Base-by-base conservation (phyloP, 208 protist genomes). In the Crithidia bombi region DNA sequence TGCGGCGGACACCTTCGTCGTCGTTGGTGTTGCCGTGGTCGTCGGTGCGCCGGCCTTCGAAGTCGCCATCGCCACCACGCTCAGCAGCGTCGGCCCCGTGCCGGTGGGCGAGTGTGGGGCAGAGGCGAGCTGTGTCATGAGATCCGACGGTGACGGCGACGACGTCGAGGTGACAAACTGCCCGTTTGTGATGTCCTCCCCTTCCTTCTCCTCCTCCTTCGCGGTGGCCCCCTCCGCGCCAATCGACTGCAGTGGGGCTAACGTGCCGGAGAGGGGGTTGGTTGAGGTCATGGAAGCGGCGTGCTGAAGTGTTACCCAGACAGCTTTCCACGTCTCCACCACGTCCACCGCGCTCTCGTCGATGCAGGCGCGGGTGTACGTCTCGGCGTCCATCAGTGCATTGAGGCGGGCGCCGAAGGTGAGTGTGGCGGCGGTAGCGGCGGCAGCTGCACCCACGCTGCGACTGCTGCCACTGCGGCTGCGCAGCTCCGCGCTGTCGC, bases 231-330 rank as follows among this genome's bases (percentile, higher is more conserved):
- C 26, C 14, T 47, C 63, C 30, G n/a, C 32, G 15, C 5, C 41
- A 10, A 19, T 23, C 17, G 26, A 30, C 19, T 35, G 23, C 44
- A 47, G 26, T 19, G 39, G 21, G 5, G 44, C n/a, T 26, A 26
- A 25, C 7, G 28, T 49, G n/a, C n/a, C 21, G n/a, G 32, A 58
- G 3, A 65, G 5, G 5, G 19, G 15, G 5, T n/a, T 39, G 39
- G 43, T 32, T 7, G 38, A 30, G 35, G 36, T 15, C 36, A 54
- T 25, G 11, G 61, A 67, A 2, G 35, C 33, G 30, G 28, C 21
- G 33, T 49, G 63, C 50, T 68, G 63, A 33, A 75, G 44, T 55
- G 63, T 33, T 12, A 36, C 23, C 54, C 54, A 64, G 28, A 69
- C 55, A 2, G 63, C 38, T 44, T 30, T 15, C 62, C 61, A 57